Evolutionary conservation across 495 filamentous ascomycete species (phyloP).

Genomic region (Annulohypoxylon maeteangense): DNA sequence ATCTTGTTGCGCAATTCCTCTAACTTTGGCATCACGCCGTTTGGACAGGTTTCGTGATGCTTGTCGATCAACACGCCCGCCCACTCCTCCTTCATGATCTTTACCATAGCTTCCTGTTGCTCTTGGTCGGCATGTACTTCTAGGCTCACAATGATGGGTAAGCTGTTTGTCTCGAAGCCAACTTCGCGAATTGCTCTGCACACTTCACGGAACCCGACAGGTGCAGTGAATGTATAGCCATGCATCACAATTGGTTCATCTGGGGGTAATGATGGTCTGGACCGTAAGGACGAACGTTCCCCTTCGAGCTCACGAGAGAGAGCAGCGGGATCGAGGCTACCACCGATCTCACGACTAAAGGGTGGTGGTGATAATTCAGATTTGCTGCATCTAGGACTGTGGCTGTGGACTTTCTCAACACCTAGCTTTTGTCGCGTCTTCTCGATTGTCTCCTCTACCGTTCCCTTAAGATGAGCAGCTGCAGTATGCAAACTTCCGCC

Average conservation of each 20-base stretch:
- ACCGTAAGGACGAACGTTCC: slow-evolving; percentile 35
- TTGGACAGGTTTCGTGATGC: slow-evolving; percentile 54
- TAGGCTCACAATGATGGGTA: slow-evolving; percentile 88
- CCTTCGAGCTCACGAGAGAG: slow-evolving; percentile 10
- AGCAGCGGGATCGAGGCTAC: slow-evolving; percentile 7
- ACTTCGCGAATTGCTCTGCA: slow-evolving; percentile 81
- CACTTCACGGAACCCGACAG: slow-evolving; percentile 86
- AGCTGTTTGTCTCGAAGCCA: slow-evolving; percentile 75
- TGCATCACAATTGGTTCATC: slow-evolving; percentile 80
- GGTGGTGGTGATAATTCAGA: slow-evolving; percentile 31
- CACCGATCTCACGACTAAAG: slow-evolving; percentile 26
- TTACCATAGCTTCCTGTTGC: slow-evolving; percentile 90
- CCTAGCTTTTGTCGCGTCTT: slow-evolving; percentile 43
- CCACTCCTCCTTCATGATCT: slow-evolving; percentile 92
- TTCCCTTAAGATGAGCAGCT: slow-evolving; percentile 50
- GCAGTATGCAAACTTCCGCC: slow-evolving; percentile 46
- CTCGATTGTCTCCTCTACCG: slow-evolving; percentile 50
- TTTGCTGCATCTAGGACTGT: slow-evolving; percentile 53
- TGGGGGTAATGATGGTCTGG: slow-evolving; percentile 47
- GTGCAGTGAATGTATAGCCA: slow-evolving; percentile 86
- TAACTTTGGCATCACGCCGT: slow-evolving; percentile 73
- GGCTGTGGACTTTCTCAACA: slow-evolving; percentile 45
- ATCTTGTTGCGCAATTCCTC: slow-evolving; percentile 81
- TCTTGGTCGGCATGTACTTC: slow-evolving; percentile 85
- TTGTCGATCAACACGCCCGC: slow-evolving; percentile 74